Evolutionary conservation across 2,329 filamentous ascomycete species (phyloP).

Genomic region (Mariannaea sp.): DNA sequence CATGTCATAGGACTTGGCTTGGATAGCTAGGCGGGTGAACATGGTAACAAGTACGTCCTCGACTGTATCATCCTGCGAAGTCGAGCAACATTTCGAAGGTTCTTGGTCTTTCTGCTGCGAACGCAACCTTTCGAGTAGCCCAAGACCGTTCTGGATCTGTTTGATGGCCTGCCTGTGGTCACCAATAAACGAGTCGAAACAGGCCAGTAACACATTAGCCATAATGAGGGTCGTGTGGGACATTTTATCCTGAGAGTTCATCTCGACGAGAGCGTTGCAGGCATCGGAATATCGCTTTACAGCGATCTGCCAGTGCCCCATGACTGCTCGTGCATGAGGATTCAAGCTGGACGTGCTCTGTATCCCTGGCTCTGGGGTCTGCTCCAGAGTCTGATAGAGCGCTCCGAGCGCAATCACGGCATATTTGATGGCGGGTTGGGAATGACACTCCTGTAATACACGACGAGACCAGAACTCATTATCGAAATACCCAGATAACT

Average conservation of each 20-base stretch:
- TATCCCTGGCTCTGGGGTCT: conserved; percentile 54
- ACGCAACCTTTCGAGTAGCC: conserved; percentile 58
- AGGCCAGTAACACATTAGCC: conserved; percentile 67
- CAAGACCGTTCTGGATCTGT: conserved; percentile 64
- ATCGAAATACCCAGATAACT: conserved; percentile 70
- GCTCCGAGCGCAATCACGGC: conserved; percentile 69
- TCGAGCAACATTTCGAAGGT: conserved; percentile 26
- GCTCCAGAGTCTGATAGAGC: conserved; percentile 69
- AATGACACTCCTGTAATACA: conserved; percentile 67
- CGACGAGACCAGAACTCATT: conserved; percentile 67
- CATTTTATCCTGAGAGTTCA: conserved; percentile 48
- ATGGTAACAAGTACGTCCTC: conserved; percentile 66
- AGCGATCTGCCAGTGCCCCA: conserved; percentile 63
- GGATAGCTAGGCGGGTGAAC: conserved; percentile 66
- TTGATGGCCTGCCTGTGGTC: conserved; percentile 65
- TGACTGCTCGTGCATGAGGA: conserved; percentile 41
- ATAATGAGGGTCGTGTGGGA: conserved; percentile 63
- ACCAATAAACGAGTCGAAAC: conserved; percentile 70
- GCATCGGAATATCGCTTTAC: conserved; percentile 64
- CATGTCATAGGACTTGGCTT: conserved; percentile 71
- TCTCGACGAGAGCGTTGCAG: conserved; percentile 54
- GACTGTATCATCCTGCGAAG: conserved; percentile 50
- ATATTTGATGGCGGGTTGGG: conserved; percentile 64
- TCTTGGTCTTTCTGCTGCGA: conserved; percentile 45
- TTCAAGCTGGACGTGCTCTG: conserved; percentile 36